These are phyloP conservation scores for Ephemerocybe angulata DNA, from an alignment of 768 basidiomycete genomes.

Conservation along the genomic window DNA sequence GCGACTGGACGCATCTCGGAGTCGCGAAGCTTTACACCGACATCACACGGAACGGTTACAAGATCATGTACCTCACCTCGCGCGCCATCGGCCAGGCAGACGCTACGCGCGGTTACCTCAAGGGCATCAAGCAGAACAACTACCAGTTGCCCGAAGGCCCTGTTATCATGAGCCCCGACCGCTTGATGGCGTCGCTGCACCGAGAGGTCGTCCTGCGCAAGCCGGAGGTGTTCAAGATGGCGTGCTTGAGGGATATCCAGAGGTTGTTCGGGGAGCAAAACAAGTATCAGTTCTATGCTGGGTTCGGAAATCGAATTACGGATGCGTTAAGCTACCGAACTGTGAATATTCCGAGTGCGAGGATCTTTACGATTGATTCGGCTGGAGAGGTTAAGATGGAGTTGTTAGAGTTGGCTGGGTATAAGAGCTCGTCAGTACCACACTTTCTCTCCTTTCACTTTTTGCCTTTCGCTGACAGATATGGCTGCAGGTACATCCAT, in stretches of 20 bases:
- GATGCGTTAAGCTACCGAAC: slow-evolving; percentile 97
- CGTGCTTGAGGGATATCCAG: slow-evolving; percentile 92
- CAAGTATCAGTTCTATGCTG: slow-evolving; percentile 87
- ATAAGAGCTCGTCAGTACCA: slow-evolving; percentile 84
- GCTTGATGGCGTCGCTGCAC: slow-evolving; percentile 90
- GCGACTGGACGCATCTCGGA: slow-evolving; percentile 97
- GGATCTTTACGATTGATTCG: slow-evolving; percentile 97
- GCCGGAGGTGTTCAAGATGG: slow-evolving; percentile 99
- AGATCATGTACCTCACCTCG: slow-evolving; percentile 96
- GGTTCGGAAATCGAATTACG: slow-evolving; percentile 97
- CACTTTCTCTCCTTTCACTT: neutral
- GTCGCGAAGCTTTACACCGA: slow-evolving; percentile 98
- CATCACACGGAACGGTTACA: slow-evolving; percentile 93
- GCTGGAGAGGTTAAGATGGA: slow-evolving; percentile 96
- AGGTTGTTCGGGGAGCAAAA: slow-evolving; percentile 75
- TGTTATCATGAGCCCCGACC: slow-evolving; percentile 98
- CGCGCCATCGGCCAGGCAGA: slow-evolving; percentile 98
- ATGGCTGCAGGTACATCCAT: slow-evolving; percentile 75
- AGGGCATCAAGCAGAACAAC: slow-evolving; percentile 91
- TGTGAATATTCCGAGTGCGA: slow-evolving; percentile 88
- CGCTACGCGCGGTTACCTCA: slow-evolving; percentile 90
- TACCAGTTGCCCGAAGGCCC: slow-evolving; percentile 97
- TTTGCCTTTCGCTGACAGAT: neutral
- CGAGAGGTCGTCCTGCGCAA: slow-evolving; percentile 98
- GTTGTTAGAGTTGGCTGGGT: slow-evolving; percentile 91